phyloP scores from a whole-genome alignment of 108 stramenopile species.

The Cylindrotheca fusiformis region DNA sequence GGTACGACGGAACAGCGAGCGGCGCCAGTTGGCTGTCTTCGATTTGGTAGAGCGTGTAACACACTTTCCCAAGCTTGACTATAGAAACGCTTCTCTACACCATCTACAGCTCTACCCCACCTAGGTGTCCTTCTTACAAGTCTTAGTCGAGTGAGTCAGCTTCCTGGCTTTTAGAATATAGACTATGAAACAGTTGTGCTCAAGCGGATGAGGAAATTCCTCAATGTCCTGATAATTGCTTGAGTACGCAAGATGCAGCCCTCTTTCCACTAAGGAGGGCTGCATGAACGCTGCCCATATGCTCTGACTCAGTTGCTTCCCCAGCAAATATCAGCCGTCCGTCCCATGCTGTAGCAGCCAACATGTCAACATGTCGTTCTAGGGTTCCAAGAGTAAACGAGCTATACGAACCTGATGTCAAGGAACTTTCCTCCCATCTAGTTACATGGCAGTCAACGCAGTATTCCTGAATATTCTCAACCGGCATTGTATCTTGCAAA shows the following conservation, averaged over 20 bases:
- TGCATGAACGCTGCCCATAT: constrained; percentile 61
- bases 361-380: constrained; percentile 32
- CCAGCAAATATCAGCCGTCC: constrained; percentile 52
- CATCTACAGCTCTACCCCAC: too few species aligned
- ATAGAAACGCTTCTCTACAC: too few species aligned
- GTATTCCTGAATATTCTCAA: constrained; percentile 8
- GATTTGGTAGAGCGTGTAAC: too few species aligned
- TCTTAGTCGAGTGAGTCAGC: too few species aligned
- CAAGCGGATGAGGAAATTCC: too few species aligned
- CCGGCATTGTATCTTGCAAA: constrained; percentile 39
- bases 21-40: too few species aligned
- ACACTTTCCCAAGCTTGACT: too few species aligned
- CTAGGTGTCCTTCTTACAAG: too few species aligned
- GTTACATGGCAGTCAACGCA: constrained; percentile 50
- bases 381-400: constrained; percentile 35
- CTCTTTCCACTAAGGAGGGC: constrained; percentile 49
- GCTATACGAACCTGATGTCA: constrained; percentile 48
- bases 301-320: constrained; percentile 46
- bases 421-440: constrained; percentile 62
- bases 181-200: too few species aligned
- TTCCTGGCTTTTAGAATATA: too few species aligned
- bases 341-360: constrained; percentile 42
- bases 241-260: constrained; percentile 27
- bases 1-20: too few species aligned
- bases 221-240: constrained; percentile 5